A percentile compares a stretch with the other conserved stretches of the same genome.
Evolutionary conservation across 2,329 filamentous ascomycete species (phyloP).

Genomic region (Metarhizium guizhouense): DNA sequence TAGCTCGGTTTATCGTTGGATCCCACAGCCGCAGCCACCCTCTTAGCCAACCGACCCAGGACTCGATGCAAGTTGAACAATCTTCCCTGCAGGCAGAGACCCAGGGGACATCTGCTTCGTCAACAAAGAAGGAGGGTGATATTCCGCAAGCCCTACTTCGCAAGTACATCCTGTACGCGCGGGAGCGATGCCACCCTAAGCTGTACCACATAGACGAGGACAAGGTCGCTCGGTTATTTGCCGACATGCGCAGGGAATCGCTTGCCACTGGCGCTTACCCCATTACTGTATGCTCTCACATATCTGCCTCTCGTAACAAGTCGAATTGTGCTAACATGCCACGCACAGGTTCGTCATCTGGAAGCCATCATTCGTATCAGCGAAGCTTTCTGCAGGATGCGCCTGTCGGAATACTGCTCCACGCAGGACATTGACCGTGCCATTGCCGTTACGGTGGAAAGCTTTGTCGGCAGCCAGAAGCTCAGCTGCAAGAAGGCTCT

Average conservation of each 20-base stretch:
- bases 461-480: slow-evolving; percentile 93
- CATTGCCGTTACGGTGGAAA: slow-evolving; percentile 93
- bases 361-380: slow-evolving; percentile 96
- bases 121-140: slow-evolving; percentile 46
- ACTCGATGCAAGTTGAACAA: slow-evolving; percentile 56
- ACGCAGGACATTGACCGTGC: slow-evolving; percentile 89
- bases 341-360: slow-evolving; percentile 77
- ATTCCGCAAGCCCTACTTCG: slow-evolving; percentile 85
- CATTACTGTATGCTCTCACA: slow-evolving; percentile 67
- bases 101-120: slow-evolving; percentile 15
- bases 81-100: slow-evolving; percentile 36
- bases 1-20: slow-evolving; percentile 90
- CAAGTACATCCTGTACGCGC: slow-evolving; percentile 94
- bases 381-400: slow-evolving; percentile 95
- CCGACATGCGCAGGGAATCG: slow-evolving; percentile 90
- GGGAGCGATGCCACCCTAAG: slow-evolving; percentile 83
- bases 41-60: slow-evolving; percentile 37
- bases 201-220: slow-evolving; percentile 97
- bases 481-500: slow-evolving; percentile 96
- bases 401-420: slow-evolving; percentile 90
- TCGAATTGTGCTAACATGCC: neutral
- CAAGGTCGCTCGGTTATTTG: slow-evolving; percentile 88
- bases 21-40: slow-evolving; percentile 90
- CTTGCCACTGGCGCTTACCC: slow-evolving; percentile 93
- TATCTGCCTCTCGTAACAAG: neutral